Conservation (phyloP, 2,329 filamentous ascomycete species). For the Talaromyces sp. region DNA sequence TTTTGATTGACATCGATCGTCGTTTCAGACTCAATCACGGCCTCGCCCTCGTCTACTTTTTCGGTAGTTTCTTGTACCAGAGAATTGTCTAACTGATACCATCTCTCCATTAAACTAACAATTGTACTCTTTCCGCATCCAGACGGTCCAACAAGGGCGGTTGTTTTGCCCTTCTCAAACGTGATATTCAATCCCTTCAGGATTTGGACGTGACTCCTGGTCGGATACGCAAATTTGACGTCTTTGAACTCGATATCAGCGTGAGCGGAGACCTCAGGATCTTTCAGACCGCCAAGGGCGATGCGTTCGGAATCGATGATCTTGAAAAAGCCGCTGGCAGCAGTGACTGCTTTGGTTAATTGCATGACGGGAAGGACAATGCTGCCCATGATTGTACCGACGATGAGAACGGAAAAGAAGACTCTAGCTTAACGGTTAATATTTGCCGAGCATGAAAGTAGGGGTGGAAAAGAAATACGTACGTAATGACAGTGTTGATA, state of each 20-base stretch:
- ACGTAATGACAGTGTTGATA: constrained; percentile 36
- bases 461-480: constrained; percentile 1
- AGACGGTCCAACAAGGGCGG: constrained; percentile 43
- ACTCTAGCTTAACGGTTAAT: background rate
- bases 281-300: constrained; percentile 37
- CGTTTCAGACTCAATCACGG: background rate
- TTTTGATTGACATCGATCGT: constrained; percentile 2
- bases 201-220: constrained; percentile 31
- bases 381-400: constrained; percentile 21
- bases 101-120: constrained; percentile 39
- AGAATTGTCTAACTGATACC: constrained; percentile 30
- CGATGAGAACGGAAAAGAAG: constrained; percentile 14
- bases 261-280: constrained; percentile 47
- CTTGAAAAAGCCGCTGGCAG: constrained; percentile 27
- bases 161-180: constrained; percentile 34
- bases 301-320: constrained; percentile 25
- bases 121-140: constrained; percentile 46
- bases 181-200: constrained; percentile 30
- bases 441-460: background rate
- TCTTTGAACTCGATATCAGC: constrained; percentile 58
- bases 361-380: constrained; percentile 31
- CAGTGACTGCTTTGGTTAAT: constrained; percentile 30
- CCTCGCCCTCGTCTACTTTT: background rate
- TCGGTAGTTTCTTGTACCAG: background rate
- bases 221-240: constrained; percentile 70